Evolutionary conservation across 2,329 filamentous ascomycete species (phyloP).

Genomic region (Cryphonectria radicalis): DNA sequence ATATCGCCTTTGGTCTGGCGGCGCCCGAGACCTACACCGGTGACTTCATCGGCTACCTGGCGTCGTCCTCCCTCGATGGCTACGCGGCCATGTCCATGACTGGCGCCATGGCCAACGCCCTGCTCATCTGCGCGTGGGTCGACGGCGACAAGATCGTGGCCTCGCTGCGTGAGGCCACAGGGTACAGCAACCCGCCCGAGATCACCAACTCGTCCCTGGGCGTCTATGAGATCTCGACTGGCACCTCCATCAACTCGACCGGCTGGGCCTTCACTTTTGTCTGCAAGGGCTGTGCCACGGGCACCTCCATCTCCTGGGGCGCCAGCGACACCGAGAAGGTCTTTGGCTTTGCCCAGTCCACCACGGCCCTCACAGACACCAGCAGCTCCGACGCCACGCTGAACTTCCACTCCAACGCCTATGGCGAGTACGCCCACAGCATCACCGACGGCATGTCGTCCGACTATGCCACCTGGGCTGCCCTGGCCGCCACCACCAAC

Average conservation of each 20-base stretch:
- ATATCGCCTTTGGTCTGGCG: conserved; percentile 50
- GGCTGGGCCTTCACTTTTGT: conserved; percentile 55
- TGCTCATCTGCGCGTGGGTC: conserved; percentile 51
- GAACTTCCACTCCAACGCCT: conserved; percentile 43
- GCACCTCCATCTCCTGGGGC: conserved; percentile 36
- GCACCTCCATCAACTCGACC: conserved; percentile 52
- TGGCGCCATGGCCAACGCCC: conserved; percentile 47
- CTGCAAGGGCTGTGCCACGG: conserved; percentile 45
- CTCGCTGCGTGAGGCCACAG: conserved; percentile 33
- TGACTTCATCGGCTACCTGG: conserved; percentile 60
- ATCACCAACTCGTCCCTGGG: conserved; percentile 42
- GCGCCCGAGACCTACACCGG: conserved; percentile 51
- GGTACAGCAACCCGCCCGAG: conserved; percentile 47
- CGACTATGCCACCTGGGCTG: conserved; percentile 37
- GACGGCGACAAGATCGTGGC: conserved; percentile 43
- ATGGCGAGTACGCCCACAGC: conserved; percentile 42
- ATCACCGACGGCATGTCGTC: conserved; percentile 41
- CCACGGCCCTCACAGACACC: conserved; percentile 41
- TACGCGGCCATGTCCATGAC: conserved; percentile 54
- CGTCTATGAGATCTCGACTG: conserved; percentile 47
- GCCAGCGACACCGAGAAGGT: conserved; percentile 33
- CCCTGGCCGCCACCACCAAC: conserved; percentile 31
- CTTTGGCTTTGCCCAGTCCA: conserved; percentile 47
- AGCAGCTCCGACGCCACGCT: conserved; percentile 21
- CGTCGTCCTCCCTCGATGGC: conserved; percentile 46